phyloP scores from a whole-genome alignment of 768 basidiomycete species.

The Mycena albidolilacea region DNA sequence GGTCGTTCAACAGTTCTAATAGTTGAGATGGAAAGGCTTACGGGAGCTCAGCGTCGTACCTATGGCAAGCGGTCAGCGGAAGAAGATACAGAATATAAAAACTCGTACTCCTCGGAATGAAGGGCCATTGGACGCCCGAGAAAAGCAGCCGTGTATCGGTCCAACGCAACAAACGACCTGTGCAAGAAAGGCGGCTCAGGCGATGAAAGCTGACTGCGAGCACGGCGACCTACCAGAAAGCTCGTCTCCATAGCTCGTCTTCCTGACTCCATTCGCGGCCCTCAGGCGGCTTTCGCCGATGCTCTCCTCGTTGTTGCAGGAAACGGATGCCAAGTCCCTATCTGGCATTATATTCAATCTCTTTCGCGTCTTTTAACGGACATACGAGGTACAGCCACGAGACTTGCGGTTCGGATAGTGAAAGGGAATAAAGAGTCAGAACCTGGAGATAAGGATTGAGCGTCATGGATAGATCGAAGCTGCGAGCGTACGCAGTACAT shows the following conservation, averaged over 20 bases:
- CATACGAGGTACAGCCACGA: constrained; percentile 51
- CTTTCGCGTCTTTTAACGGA: neutral
- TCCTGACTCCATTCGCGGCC: constrained; percentile 47
- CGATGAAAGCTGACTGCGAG: neutral
- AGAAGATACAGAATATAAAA: neutral
- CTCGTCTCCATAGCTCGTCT: constrained; percentile 66
- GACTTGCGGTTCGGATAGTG: constrained; percentile 57
- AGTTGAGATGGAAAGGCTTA: constrained; percentile 23
- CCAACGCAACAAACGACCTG: constrained; percentile 52
- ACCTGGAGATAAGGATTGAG: constrained; percentile 44
- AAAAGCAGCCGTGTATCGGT: constrained; percentile 48
- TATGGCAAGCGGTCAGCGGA: constrained; percentile 36
- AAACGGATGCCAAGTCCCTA: constrained; percentile 62
- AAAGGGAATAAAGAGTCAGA: constrained; percentile 53
- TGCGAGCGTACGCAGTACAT: constrained; percentile 54
- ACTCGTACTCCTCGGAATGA: constrained; percentile 65
- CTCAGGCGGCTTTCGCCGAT: constrained; percentile 54
- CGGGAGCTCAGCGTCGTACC: constrained; percentile 68
- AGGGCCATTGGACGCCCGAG: constrained; percentile 70
- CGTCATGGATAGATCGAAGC: neutral
- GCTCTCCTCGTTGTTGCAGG: constrained; percentile 68
- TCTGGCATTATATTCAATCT: neutral
- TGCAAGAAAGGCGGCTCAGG: neutral
- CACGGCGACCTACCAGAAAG: constrained; percentile 51
- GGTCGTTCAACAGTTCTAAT: too few relatives aligned